Base-by-base conservation (phyloP, 1,139 yeast genomes). In the Candida gigantensis region DNA sequence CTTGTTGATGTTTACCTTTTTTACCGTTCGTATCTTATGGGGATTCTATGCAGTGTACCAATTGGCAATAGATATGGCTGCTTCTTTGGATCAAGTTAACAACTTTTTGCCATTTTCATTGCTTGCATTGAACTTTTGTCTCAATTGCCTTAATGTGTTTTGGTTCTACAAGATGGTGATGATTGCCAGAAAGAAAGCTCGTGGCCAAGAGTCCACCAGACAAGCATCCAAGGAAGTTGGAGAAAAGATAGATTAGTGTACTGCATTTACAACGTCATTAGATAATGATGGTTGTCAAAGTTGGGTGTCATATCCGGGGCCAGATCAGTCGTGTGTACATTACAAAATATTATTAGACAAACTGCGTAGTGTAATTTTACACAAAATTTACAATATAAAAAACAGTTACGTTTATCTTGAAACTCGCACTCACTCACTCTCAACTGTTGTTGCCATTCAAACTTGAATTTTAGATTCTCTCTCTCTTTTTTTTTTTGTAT, bases 151-250 rank as follows among this genome's bases (percentile, higher is more conserved):
- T 55, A 92, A 92, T 58, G 66, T 79, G 6, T 77, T 72, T 49
- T 84, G 92, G 92, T 90, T 90, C 62, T 69, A 77, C 50, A 85
- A 88, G 59, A 92, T 92, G 97, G 60, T 87, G 26, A 57, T 60
- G 38, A 83, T 88, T 34, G 95, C 95, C 6, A 61, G 60, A 40
- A 80, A 80, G 58, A 79, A 61, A 44, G 46, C 56, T 6, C 44
- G 45, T 24, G 53, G 56, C 20, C 46, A 44, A 33, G 52, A 54
- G 33, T 52, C 57, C 32, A 46, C 64, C 8, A 51, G 47, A 28
- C 36, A 39, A 31, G 45, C 49, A 5, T 54, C 55, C 10, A 52
- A 52, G 32, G 60, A 53, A 28, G 55, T 57, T 18, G 24, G 34
- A 9, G 55, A 50, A 21, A 55, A 57, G 34, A 42, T 55, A 15